Percentiles rank a stretch among this genome's conserved stretches.
phyloP scores from a whole-genome alignment of 164 flowering plant genomes.

The Paratinospora sagittata region DNA sequence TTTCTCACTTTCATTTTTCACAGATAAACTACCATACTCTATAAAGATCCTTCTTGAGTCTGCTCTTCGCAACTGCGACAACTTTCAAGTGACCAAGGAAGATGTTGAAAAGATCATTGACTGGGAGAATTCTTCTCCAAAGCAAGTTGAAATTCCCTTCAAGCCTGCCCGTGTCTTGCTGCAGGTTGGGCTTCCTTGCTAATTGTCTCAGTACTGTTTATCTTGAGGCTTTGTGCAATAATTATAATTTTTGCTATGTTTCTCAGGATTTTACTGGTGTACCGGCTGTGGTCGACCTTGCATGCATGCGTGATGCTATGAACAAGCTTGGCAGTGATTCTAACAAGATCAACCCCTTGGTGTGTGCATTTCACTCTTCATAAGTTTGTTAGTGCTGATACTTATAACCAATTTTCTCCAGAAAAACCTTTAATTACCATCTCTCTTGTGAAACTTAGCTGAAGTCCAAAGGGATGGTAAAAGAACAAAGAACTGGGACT shows the following conservation, averaged over 20 bases:
- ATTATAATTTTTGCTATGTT: not conserved
- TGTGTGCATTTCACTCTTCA: slow-evolving; percentile 16
- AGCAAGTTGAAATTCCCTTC: slow-evolving; percentile 92
- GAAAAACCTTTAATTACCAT: not conserved
- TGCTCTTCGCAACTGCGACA: slow-evolving; percentile 89
- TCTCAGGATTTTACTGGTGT: slow-evolving; percentile 94
- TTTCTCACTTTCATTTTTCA: not conserved
- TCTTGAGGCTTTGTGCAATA: not conserved
- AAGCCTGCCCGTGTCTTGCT: slow-evolving; percentile 97
- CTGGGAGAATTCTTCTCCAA: slow-evolving; percentile 89
- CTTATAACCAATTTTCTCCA: not conserved
- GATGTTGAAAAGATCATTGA: slow-evolving; percentile 97
- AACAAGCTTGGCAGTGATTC: slow-evolving; percentile 81
- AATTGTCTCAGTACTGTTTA: not conserved
- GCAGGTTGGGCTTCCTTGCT: slow-evolving; percentile 41
- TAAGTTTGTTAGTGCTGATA: not conserved
- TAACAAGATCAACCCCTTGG: slow-evolving; percentile 91
- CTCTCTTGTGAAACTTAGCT: not conserved
- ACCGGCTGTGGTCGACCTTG: slow-evolving; percentile 98
- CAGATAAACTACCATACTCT: slow-evolving; percentile 86
- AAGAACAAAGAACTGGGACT: not conserved
- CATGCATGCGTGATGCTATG: slow-evolving; percentile 98
- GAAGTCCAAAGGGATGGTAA: not conserved
- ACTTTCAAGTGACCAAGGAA: slow-evolving; percentile 73
- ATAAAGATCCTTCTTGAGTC: slow-evolving; percentile 87